phyloP scores from a whole-genome alignment of 2,329 filamentous ascomycete genomes.

The Ploettnerulaceae sp. region DNA sequence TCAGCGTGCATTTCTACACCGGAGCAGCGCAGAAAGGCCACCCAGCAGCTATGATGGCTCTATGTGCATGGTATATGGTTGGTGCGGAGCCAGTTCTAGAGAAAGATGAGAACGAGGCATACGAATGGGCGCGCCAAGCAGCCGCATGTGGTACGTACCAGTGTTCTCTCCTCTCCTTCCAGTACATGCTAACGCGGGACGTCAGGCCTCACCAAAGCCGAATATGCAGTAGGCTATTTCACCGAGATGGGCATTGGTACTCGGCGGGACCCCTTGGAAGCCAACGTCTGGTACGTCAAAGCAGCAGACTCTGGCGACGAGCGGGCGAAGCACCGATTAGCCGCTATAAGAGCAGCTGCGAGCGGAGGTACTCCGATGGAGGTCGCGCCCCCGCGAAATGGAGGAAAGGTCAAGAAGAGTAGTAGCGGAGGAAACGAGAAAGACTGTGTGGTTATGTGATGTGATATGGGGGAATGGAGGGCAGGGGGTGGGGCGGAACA shows the following conservation, averaged over 20 bases:
- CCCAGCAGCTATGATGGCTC: slow-evolving; percentile 89
- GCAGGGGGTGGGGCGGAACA: not conserved
- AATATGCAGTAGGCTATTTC: slow-evolving; percentile 95
- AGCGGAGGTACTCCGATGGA: slow-evolving; percentile 38
- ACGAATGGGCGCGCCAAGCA: slow-evolving; percentile 88
- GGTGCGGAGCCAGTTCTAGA: slow-evolving; percentile 88
- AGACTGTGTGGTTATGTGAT: slow-evolving; percentile 30
- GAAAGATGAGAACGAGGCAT: slow-evolving; percentile 93
- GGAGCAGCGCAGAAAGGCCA: slow-evolving; percentile 82
- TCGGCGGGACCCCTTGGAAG: slow-evolving; percentile 87
- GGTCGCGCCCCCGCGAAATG: slow-evolving; percentile 27
- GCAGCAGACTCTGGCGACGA: slow-evolving; percentile 90
- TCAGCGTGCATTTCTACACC: slow-evolving; percentile 97
- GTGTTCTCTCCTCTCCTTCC: not conserved
- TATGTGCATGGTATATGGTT: slow-evolving; percentile 98
- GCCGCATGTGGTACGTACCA: slow-evolving; percentile 71
- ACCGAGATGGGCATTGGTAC: slow-evolving; percentile 98
- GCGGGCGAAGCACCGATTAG: slow-evolving; percentile 78
- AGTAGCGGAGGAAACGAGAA: slow-evolving; percentile 24
- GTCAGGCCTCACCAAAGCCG: slow-evolving; percentile 52
- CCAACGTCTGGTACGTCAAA: slow-evolving; percentile 97
- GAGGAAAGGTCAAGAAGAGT: slow-evolving; percentile 29
- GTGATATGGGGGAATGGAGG: not conserved
- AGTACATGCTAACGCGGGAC: slow-evolving; percentile 13
- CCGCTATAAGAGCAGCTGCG: slow-evolving; percentile 81